A percentile compares a stretch with the other conserved stretches of the same genome.
Conservation (phyloP, 75 land plant species). For the Pinus albicaulis region DNA sequence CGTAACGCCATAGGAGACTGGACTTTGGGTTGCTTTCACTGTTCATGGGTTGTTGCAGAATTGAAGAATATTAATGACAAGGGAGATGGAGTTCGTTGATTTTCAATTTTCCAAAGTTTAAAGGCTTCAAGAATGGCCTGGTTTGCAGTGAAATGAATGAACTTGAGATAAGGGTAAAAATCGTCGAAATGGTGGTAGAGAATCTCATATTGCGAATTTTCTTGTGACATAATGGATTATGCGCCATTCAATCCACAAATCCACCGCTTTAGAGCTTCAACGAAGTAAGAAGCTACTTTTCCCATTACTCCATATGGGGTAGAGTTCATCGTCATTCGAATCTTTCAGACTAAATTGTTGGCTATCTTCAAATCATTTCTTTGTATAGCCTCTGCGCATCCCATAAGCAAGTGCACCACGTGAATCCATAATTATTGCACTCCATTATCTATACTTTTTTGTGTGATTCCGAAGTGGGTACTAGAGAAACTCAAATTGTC, state of each 20-base stretch:
- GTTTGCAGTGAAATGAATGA: too few relatives aligned
- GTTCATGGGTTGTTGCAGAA: too few relatives aligned
- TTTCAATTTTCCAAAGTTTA: too few relatives aligned
- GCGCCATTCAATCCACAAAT: constrained; percentile 25
- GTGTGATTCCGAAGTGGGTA: neutral
- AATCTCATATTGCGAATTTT: constrained; percentile 37
- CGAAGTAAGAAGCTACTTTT: constrained; percentile 77
- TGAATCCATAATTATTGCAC: constrained; percentile 63
- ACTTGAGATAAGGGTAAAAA: too few relatives aligned
- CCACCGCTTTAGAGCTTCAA: constrained; percentile 71
- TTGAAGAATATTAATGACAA: too few relatives aligned
- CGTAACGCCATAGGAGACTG: too few relatives aligned
- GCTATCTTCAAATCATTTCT: constrained; percentile 34
- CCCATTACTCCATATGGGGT: constrained; percentile 57
- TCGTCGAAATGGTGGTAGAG: too few relatives aligned
- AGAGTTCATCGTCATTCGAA: constrained; percentile 28
- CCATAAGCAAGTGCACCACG: constrained; percentile 73
- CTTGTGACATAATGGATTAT: constrained; percentile 7
- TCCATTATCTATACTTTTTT: constrained; percentile 11
- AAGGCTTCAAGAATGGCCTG: too few relatives aligned
- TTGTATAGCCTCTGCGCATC: constrained; percentile 78
- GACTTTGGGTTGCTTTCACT: too few relatives aligned
- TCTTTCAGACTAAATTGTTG: constrained; percentile 44
- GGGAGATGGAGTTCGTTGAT: too few relatives aligned
- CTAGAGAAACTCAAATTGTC: constrained; percentile 2